Base-by-base conservation (phyloP, 345 rosid species). In the Firmiana major region DNA sequence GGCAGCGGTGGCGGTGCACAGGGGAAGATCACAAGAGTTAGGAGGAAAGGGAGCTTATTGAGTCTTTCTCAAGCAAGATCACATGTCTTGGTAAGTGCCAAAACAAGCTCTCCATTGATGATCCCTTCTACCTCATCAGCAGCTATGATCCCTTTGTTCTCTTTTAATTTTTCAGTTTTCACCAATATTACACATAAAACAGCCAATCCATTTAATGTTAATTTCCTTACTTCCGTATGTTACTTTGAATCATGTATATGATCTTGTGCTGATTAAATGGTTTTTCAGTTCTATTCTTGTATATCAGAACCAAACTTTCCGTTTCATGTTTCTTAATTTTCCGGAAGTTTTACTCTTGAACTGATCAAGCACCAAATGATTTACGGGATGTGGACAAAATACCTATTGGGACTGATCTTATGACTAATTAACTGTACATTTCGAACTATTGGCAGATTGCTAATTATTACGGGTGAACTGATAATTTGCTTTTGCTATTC, bases 61-160 rank as follows among this genome's bases (percentile, higher is more conserved):
- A 75, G 76, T 45, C 74, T 85, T 4, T 79, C 92, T 72, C 75
- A 77, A 51, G 42, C 88, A 15, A 81, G 84, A 63, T 86, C 98
- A 48, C 83, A 85, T 26, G 76, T 90, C 3, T 84, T 81, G 90
- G 98, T 90, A 76, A 81, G 92, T 78, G 8, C 43, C 59, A 0
- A 28, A 12, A 60, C 42, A 48, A 38, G 21, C 36, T n/a, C 8
- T 24, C 40, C 2, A 4, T 19, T 19, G 7, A 19, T 40, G 8
- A 38, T 38, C 48, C 16, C 0, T 15, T 22, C 36, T 22, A 2
- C 15, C 15, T n/a, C 1, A 58, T 58, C 7, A 7, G 7, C n/a
- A n/a, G 7, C 26, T 26, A 13, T 31, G 34, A 31, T 31, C 34
- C 34, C 34, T 31, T 31, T 31, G 34, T 31, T 31, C 3, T 26